A percentile compares a stretch with the other conserved stretches of the same genome.
These are phyloP conservation scores for Phytophthora tentaculata DNA, from an alignment of 352 stramenopile species.

Conservation along the genomic window DNA sequence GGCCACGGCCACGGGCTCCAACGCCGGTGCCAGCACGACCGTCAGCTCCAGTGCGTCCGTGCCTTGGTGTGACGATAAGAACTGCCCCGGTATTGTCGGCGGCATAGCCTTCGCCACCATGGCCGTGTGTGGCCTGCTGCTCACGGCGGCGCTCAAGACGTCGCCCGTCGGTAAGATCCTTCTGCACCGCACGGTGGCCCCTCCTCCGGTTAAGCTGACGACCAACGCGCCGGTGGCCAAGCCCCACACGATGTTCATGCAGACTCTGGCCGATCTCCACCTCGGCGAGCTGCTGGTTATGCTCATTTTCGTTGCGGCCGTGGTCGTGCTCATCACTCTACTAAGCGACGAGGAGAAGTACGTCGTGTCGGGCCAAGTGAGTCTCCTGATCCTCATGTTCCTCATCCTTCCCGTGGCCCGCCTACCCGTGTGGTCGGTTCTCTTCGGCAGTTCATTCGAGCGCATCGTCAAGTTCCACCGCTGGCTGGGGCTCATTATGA, in stretches of 20 bases:
- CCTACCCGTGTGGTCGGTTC: constrained; percentile 66
- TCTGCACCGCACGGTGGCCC: constrained; percentile 55
- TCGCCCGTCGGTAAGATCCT: constrained; percentile 49
- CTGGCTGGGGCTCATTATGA: constrained; percentile 73
- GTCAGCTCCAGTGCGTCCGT: constrained; percentile 27
- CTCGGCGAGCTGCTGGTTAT: constrained; percentile 70
- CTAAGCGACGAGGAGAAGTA: constrained; percentile 42
- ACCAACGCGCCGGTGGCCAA: constrained; percentile 54
- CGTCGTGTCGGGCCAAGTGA: constrained; percentile 60
- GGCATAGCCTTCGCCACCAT: constrained; percentile 58
- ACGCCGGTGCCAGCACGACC: constrained; percentile 26
- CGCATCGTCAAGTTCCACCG: constrained; percentile 88
- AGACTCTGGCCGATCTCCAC: constrained; percentile 62
- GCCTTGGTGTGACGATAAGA: constrained; percentile 61
- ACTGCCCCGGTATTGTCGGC: constrained; percentile 69
- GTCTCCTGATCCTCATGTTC: constrained; percentile 81
- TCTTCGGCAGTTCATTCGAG: constrained; percentile 82
- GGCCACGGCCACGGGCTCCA: constrained; percentile 17
- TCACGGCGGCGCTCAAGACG: constrained; percentile 47
- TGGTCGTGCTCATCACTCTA: constrained; percentile 52
- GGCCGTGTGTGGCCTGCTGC: constrained; percentile 56
- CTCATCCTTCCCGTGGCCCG: constrained; percentile 72
- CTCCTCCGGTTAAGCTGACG: constrained; percentile 55
- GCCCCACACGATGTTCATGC: constrained; percentile 53
- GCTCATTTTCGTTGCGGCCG: constrained; percentile 63